A percentile compares a stretch with the other conserved stretches of the same genome.
phyloP scores from a whole-genome alignment of 1,284 basidiomycete genomes.

The Cryptococcus sp. region DNA sequence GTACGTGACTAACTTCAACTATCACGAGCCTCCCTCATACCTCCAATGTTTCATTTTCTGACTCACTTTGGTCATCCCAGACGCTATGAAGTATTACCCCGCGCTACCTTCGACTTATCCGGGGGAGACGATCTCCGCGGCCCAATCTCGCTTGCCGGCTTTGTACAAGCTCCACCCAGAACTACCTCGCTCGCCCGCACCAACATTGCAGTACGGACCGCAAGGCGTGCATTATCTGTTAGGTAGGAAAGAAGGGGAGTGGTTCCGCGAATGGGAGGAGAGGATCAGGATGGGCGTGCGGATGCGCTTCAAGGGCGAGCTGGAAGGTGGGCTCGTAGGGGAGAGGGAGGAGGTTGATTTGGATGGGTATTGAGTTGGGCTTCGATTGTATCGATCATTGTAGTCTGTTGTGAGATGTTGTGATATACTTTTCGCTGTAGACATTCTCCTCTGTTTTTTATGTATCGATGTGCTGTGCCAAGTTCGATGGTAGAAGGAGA shows the following conservation, averaged over 20 bases:
- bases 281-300: constrained; percentile 63
- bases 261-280: constrained; percentile 73
- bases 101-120: constrained; percentile 45
- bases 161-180: constrained; percentile 46
- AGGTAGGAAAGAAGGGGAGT: constrained; percentile 70
- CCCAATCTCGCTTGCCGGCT: constrained; percentile 32
- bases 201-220: constrained; percentile 34
- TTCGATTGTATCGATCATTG: too few species aligned
- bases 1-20: constrained; percentile 18
- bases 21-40: background rate
- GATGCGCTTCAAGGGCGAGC: constrained; percentile 40
- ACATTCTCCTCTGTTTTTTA: too few species aligned
- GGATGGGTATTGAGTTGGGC: constrained; percentile 28
- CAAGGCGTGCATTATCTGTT: constrained; percentile 52
- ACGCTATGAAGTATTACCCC: constrained; percentile 44
- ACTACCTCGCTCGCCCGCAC: constrained; percentile 27
- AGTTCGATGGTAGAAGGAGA: too few species aligned
- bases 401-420: too few species aligned
- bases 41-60: background rate
- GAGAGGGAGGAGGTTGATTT: constrained; percentile 16
- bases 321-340: constrained; percentile 19
- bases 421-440: too few species aligned
- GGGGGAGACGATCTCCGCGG: constrained; percentile 32
- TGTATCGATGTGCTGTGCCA: too few species aligned
- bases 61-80: constrained; percentile 4